Conservation (phyloP, 2,329 filamentous ascomycete genomes). For the Paecilomyces dactylethromorphus region DNA sequence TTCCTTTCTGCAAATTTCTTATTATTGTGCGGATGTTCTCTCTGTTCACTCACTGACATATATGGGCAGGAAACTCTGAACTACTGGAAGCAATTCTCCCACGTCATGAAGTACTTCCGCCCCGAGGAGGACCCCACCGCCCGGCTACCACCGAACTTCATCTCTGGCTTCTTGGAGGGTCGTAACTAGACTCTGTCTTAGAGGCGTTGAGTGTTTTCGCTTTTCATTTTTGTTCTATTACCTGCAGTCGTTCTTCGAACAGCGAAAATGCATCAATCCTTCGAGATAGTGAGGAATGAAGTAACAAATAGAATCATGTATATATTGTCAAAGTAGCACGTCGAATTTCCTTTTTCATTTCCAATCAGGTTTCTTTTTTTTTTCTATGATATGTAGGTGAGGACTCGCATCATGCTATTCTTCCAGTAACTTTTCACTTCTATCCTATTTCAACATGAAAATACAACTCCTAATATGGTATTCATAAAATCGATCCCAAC, state of each 20-base stretch:
- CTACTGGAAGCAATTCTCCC: conserved; percentile 96
- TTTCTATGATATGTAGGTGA: background rate
- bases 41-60: background rate
- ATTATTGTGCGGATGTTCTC: no score
- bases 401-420: background rate
- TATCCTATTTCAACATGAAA: conserved; percentile 2
- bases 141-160: conserved; percentile 80
- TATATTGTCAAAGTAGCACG: conserved; percentile 3
- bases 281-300: background rate
- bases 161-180: conserved; percentile 92
- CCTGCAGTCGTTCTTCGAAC: background rate
- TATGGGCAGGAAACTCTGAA: conserved; percentile 81
- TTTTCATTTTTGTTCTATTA: background rate
- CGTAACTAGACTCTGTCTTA: conserved; percentile 18
- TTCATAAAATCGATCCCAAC: conserved; percentile 7
- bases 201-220: background rate
- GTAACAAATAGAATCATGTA: conserved; percentile 2
- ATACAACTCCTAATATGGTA: conserved; percentile 17
- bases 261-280: background rate
- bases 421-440: background rate
- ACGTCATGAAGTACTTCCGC: conserved; percentile 96
- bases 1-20: background rate
- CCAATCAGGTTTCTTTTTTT: background rate
- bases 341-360: background rate
- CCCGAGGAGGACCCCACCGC: conserved; percentile 72